phyloP scores from a whole-genome alignment of 202 grass and related monocot genomes.

The Setaria viridis region DNA sequence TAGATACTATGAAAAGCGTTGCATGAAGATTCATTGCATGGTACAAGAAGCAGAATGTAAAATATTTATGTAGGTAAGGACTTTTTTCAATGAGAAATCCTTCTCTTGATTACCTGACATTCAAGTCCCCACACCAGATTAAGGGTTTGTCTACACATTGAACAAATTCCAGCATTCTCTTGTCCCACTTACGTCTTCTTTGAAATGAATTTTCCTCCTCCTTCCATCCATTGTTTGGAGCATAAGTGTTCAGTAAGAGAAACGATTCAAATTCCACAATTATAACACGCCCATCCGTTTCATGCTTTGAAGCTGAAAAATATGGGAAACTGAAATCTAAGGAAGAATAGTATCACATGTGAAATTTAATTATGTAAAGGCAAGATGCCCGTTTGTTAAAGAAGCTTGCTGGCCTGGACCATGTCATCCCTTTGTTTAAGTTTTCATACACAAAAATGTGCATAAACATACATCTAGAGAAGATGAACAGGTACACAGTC shows the following conservation, averaged over 20 bases:
- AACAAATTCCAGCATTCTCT: conserved; percentile 94
- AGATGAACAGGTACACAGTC: neutral
- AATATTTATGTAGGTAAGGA: neutral
- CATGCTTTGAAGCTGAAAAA: conserved; percentile 80
- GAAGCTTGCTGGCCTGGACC: neutral
- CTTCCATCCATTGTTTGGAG: conserved; percentile 98
- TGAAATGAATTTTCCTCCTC: conserved; percentile 96
- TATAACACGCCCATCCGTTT: conserved; percentile 86
- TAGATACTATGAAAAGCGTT: neutral
- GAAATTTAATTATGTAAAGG: conserved; percentile 26
- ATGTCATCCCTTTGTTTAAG: conserved; percentile 1
- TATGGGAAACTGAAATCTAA: conserved; percentile 8
- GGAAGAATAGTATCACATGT: conserved; percentile 18
- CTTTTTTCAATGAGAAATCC: neutral
- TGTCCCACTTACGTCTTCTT: conserved; percentile 97
- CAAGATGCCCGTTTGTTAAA: conserved; percentile 29
- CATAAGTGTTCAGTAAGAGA: conserved; percentile 88
- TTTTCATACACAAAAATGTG: conserved; percentile 21
- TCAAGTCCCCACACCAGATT: conserved; percentile 96
- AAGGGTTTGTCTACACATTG: conserved; percentile 77
- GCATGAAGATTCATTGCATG: neutral
- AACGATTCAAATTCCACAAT: conserved; percentile 95
- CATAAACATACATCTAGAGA: conserved; percentile 14
- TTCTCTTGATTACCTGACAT: conserved; percentile 77
- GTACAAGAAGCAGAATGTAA: neutral